Evolutionary conservation across 1,139 yeast genomes (phyloP), one percentile per base, ranked within the genome.

Genomic region (Pichia sp.): DNA sequence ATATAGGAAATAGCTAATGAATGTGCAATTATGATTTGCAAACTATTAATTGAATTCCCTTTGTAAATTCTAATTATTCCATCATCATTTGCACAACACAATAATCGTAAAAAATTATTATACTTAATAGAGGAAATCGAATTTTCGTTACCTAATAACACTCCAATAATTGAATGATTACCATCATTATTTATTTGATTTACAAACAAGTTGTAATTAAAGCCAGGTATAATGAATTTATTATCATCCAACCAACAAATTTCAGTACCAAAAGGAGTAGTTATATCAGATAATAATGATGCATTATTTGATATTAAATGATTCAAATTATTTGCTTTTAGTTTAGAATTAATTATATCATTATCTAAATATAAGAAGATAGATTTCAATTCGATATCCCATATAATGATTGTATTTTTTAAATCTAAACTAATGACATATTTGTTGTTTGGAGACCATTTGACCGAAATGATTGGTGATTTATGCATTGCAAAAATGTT

Each of bases 41-140:
- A 59, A 22, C 72, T 64, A 47, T 75, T 79, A 22, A 78, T 66
- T 26, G 79, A 74, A 23, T 76, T 74, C 29, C 86, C 80, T 57
- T 73, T 76, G 96, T 96, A 89, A 16, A 88, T 70, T 56, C 87
- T 76, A 12, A 88, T 72, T 0, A 76, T 68, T 49, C 77, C 75
- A 61, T 89, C 96, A 61, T 86, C 95, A 2, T 94, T 81, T 15
- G 86, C 81, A 1, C 90, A 79, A 1, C 88, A 81, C 41, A 89
- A 69, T 39, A 82, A 63, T 54, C 77, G 79, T 6, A 76, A 68
- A 2, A 64, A 61, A 2, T 63, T 55, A 56, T 82, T 80, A 61
- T 82, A 86, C 39, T 68, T 66, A 16, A 85, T 68, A 4, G 68
- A 68, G n/a, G 85, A 73, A 15, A 86, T 74, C 1, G 79, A 70